Evolutionary conservation across 1,284 basidiomycete genomes (phyloP), one percentile per base, ranked within the genome.

Genomic region (Clitocybe nebularis): DNA sequence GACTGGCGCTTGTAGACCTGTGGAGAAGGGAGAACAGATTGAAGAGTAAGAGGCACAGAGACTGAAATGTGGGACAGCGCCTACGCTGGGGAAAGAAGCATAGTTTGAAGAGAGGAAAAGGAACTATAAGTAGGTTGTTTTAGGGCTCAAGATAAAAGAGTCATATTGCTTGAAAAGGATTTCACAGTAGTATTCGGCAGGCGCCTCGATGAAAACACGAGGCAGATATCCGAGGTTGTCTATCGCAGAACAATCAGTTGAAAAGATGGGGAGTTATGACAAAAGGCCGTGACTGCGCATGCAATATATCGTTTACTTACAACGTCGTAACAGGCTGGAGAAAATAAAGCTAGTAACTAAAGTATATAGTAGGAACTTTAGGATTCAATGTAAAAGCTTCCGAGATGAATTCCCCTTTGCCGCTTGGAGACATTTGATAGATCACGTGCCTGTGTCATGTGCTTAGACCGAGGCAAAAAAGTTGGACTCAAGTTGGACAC

Each of bases 81-180:
- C 59, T 75, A 89, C 86, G 84, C 79, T 59, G 86, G 85, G 52
- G 84, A 86, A 62, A 78, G 76, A 55, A 87, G 75, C 85, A 87
- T 88, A 64, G 48, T 61, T 51, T 46, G 42, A 47, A 48, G 47
- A 34, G 50, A 48, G 49, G n/a, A n/a, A n/a, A n/a, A n/a, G n/a
- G n/a, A n/a, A n/a, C n/a, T n/a, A n/a, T n/a, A n/a, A n/a, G n/a
- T n/a, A n/a, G n/a, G n/a, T n/a, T n/a, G n/a, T n/a, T n/a, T n/a
- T n/a, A n/a, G n/a, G n/a, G n/a, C n/a, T 47, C 55, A 61, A 49
- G 51, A 46, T 39, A 47, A 56, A 65, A 62, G 53, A 60, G 46
- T 64, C 62, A 66, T 65, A 56, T 56, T 56, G 53, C 46, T 49
- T 50, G 48, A 45, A 54, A 57, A 54, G 49, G 57, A 45, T 52